Evolutionary conservation across 805 yeast species (phyloP).

Genomic region (Starmerella sp.): DNA sequence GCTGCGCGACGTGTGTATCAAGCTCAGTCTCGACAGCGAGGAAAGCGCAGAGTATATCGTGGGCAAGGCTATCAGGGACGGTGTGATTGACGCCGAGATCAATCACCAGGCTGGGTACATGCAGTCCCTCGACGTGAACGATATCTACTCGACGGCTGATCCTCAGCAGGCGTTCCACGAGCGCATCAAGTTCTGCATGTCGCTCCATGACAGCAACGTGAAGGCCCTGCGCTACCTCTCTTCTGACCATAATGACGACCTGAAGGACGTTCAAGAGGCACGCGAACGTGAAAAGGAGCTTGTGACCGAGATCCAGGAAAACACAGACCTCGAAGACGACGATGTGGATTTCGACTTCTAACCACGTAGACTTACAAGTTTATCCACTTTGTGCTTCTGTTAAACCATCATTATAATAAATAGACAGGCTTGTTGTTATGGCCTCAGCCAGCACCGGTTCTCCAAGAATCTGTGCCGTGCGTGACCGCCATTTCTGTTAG

Average conservation of each 20-base stretch:
- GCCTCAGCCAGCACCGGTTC: too few species aligned
- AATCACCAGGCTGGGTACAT: constrained; percentile 85
- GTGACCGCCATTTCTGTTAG: too few species aligned
- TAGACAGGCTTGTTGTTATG: too few species aligned
- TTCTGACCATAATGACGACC: constrained; percentile 40
- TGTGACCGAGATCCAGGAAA: constrained; percentile 36
- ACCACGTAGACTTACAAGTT: background rate
- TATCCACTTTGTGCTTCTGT: background rate
- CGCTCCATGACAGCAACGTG: constrained; percentile 81
- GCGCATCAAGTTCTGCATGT: constrained; percentile 84
- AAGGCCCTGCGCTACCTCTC: constrained; percentile 88
- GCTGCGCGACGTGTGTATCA: constrained; percentile 84
- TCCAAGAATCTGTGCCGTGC: too few species aligned
- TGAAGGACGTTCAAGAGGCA: constrained; percentile 43
- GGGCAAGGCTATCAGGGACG: constrained; percentile 92
- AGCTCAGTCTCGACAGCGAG: constrained; percentile 84
- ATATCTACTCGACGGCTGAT: constrained; percentile 73
- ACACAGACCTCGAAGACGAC: constrained; percentile 34
- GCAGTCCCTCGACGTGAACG: constrained; percentile 78
- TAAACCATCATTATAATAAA: too few species aligned
- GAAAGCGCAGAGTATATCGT: constrained; percentile 95
- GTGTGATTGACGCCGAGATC: constrained; percentile 89
- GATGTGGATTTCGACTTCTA: constrained; percentile 31
- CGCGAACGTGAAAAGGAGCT: constrained; percentile 45
- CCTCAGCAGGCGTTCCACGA: constrained; percentile 87